These are phyloP conservation scores for Lichtheimia ramosa DNA, from an alignment of 371 early-diverging fungal genomes.

Conservation along the genomic window DNA sequence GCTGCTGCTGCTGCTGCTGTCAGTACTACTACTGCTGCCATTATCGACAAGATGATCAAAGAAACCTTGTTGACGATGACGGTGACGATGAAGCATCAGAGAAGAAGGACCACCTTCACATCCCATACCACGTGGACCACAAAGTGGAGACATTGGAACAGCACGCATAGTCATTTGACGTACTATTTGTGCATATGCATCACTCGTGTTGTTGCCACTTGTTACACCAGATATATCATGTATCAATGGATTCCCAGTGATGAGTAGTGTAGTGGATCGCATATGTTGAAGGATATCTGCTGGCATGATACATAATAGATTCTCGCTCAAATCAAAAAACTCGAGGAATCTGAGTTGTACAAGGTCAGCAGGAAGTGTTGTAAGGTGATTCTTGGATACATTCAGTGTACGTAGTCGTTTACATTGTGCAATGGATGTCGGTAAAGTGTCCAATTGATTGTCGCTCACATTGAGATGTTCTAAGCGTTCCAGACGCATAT, in stretches of 20 bases:
- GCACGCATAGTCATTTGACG: constrained; percentile 53
- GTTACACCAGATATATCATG: constrained; percentile 24
- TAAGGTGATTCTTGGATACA: constrained; percentile 58
- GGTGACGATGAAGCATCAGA: too few species aligned
- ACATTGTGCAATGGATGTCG: constrained; percentile 57
- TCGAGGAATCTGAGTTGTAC: constrained; percentile 52
- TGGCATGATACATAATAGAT: constrained; percentile 63
- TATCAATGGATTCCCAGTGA: constrained; percentile 66
- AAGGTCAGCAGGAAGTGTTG: constrained; percentile 58
- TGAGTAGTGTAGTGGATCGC: constrained; percentile 49
- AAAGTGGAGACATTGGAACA: constrained; percentile 29
- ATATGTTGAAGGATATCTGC: constrained; percentile 58
- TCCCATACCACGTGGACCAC: constrained; percentile 42
- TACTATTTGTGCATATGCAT: constrained; percentile 50
- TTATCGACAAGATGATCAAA: background rate
- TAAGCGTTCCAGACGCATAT: constrained; percentile 26
- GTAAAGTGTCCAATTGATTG: constrained; percentile 61
- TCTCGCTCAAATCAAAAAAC: constrained; percentile 62
- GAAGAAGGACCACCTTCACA: constrained; percentile 15
- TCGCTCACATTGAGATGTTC: constrained; percentile 46
- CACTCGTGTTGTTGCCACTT: constrained; percentile 21
- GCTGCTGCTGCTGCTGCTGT: background rate
- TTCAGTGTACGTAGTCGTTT: constrained; percentile 44
- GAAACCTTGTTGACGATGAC: too few species aligned
- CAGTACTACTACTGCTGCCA: background rate